A percentile compares a stretch with the other conserved stretches of the same genome.
Conservation (phyloP, 345 rosid genomes). For the Boechera stricta region DNA sequence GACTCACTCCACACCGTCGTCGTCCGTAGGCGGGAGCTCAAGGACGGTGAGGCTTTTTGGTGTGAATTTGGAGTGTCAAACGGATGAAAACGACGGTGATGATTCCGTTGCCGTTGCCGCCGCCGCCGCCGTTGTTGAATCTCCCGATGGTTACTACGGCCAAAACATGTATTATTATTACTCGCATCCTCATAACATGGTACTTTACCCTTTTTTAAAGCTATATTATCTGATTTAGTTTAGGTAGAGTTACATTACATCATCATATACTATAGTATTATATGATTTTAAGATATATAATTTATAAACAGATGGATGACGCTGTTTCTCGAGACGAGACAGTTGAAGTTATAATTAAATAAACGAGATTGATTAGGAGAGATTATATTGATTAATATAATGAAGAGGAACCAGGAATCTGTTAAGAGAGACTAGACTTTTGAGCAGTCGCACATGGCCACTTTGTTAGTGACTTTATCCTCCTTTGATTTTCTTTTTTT, state of each 20-base stretch:
- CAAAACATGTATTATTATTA: conserved; percentile 49
- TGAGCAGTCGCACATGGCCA: conserved; percentile 45
- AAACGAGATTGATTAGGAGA: conserved; percentile 34
- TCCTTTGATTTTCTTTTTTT: conserved; percentile 1
- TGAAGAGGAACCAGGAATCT: conserved; percentile 42
- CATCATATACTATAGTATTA: conserved; percentile 32
- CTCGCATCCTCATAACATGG: conserved; percentile 43
- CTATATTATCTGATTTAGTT: not conserved
- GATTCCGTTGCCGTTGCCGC: conserved; percentile 18
- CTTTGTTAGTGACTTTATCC: conserved; percentile 6
- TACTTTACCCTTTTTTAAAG: not conserved
- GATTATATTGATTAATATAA: conserved; percentile 15
- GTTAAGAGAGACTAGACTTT: conserved; percentile 42
- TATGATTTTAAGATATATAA: conserved; percentile 37
- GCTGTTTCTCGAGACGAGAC: conserved; percentile 42
- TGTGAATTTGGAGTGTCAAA: conserved; percentile 86
- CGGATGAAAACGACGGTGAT: conserved; percentile 57
- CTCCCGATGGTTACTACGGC: conserved; percentile 53
- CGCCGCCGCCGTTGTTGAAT: conserved; percentile 32
- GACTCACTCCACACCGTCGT: conserved; percentile 33
- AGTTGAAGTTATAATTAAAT: conserved; percentile 33
- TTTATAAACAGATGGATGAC: conserved; percentile 30
- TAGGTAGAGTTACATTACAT: conserved; percentile 32
- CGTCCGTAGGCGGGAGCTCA: conserved; percentile 53
- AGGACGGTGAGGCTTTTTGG: conserved; percentile 82